Evolutionary conservation across 1,139 yeast genomes (phyloP).

Genomic region (Blastobotrys persicus): DNA sequence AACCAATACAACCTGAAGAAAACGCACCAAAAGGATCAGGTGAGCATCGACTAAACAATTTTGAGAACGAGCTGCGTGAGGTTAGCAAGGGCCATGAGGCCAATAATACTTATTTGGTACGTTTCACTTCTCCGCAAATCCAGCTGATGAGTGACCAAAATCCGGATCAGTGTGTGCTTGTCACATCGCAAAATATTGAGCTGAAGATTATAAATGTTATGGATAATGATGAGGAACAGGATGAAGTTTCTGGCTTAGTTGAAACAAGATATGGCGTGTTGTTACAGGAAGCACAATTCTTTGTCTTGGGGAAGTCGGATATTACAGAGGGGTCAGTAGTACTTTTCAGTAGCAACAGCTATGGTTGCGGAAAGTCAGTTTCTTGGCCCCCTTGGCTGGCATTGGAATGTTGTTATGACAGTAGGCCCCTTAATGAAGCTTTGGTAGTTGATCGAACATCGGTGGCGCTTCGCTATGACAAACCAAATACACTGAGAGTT

Average conservation of each 20-base stretch:
- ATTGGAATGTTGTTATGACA: constrained; percentile 70
- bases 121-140: constrained; percentile 81
- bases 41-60: constrained; percentile 41
- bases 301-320: constrained; percentile 56
- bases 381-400: constrained; percentile 84
- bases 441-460: constrained; percentile 65
- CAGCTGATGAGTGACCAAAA: constrained; percentile 70
- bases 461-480: constrained; percentile 57
- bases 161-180: constrained; percentile 61
- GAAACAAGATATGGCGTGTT: constrained; percentile 72
- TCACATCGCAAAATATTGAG: constrained; percentile 72
- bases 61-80: constrained; percentile 53
- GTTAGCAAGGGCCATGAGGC: constrained; percentile 37
- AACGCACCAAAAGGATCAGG: constrained; percentile 16
- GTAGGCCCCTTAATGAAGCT: constrained; percentile 52
- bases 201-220: constrained; percentile 60
- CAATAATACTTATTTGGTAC: constrained; percentile 63
- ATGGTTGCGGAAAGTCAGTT: constrained; percentile 38
- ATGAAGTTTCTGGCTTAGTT: constrained; percentile 50
- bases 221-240: constrained; percentile 47
- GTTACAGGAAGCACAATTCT: constrained; percentile 67
- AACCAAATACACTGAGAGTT: constrained; percentile 64
- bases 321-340: constrained; percentile 44
- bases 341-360: constrained; percentile 41
- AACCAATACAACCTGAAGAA: constrained; percentile 6